Evolutionary conservation across 2,329 filamentous ascomycete genomes (phyloP), one percentile per base, ranked within the genome.

Genomic region (Aureobasidium sp.): DNA sequence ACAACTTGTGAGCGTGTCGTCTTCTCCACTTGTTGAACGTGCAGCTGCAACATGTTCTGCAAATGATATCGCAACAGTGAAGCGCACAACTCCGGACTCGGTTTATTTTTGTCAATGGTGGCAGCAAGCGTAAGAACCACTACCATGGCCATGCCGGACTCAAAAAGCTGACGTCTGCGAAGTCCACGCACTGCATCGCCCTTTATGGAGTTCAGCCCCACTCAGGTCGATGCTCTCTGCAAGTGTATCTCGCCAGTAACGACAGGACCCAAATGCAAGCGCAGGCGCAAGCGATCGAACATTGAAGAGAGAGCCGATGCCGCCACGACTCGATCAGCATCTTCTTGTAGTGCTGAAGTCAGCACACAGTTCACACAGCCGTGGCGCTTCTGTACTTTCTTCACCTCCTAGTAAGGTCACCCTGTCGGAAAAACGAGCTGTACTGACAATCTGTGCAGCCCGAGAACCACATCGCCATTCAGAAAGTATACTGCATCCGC

Each of bases 21-120:
- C 52, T 11, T 44, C 52, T 44, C 52, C 52, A n/a, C 27, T 56
- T 27, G 37, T 56, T 12, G 52, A 56, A 17, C 52, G 52, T 2
- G 52, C 52, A 33, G 52, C 52, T 44, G 17, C 52, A 24, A 56
- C 52, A 56, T 56, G 52, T 44, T 37, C 52, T 33, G 27, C 52
- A n/a, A 56, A 56, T 14, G 52, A 56, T 12, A 56, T 56, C 6
- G 52, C 52, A 17, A 56, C 27, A n/a, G 52, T 56, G 15, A 56
- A 56, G 12, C 52, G 52, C n/a, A 56, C 52, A 33, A 27, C 39
- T 12, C 22, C 52, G n/a, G 52, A 56, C n/a, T 24, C 52, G 2
- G 52, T 56, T 2, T 56, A 44, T n/a, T 56, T 56, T 15, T 56
- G 52, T 27, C 52, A 56, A 22, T 56, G 52, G 52, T 56, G 52